Evolutionary conservation across 2,329 filamentous ascomycete species (phyloP).

Genomic region (Aquanectria penicillioides): DNA sequence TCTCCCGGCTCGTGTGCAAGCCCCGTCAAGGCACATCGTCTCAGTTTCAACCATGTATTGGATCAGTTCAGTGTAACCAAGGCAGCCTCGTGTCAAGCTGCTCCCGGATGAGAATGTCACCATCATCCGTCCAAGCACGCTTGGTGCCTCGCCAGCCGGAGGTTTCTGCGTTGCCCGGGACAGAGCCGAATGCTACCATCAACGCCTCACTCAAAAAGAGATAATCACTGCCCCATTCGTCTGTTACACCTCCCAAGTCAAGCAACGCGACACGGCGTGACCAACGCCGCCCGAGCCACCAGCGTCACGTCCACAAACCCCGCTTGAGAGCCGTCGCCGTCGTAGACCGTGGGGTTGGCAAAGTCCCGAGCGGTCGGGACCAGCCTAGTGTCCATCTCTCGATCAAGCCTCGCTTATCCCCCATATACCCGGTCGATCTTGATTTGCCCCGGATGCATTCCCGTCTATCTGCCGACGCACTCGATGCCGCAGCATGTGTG

Average conservation of each 20-base stretch:
- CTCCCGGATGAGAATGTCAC: too few relatives aligned
- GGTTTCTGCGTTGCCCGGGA: too few relatives aligned
- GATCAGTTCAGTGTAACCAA: too few relatives aligned
- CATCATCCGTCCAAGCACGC: too few relatives aligned
- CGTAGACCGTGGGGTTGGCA: too few relatives aligned
- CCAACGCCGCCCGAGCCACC: conserved; percentile 6
- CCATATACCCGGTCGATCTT: background rate
- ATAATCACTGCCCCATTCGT: conserved; percentile 13
- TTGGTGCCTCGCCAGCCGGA: too few relatives aligned
- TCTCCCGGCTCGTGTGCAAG: too few relatives aligned
- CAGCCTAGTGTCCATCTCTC: conserved; percentile 12
- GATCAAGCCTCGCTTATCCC: conserved; percentile 7
- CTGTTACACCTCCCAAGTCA: background rate
- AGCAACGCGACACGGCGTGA: background rate
- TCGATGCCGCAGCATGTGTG: conserved; percentile 2
- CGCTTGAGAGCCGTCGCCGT: background rate
- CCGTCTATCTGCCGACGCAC: conserved; percentile 11
- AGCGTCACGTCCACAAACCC: too few relatives aligned
- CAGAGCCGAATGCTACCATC: conserved; percentile 1
- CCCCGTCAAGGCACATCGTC: too few relatives aligned
- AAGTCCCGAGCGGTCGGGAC: conserved; percentile 18
- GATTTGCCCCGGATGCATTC: background rate
- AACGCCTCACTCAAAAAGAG: background rate
- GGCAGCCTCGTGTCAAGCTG: too few relatives aligned
- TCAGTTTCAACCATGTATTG: too few relatives aligned